Conservation (phyloP, 1,139 yeast genomes). For the Yamadazyma membranifaciens region DNA sequence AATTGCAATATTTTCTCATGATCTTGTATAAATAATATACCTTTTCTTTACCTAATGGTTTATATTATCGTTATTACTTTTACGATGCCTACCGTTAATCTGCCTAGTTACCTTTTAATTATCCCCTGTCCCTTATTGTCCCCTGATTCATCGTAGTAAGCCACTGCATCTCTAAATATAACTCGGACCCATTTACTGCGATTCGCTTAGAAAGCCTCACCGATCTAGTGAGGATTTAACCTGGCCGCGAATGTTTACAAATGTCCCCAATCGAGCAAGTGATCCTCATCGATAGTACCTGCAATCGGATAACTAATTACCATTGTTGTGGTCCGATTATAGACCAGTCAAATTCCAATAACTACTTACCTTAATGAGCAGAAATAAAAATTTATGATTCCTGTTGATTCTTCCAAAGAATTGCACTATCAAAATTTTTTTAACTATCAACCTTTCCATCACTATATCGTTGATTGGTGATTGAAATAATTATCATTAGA, state of each 20-base stretch:
- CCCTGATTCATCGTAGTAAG: background rate
- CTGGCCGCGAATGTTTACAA: constrained; percentile 5
- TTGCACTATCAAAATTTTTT: too few relatives aligned
- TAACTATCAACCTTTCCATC: background rate
- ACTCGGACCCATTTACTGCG: background rate
- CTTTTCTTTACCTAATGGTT: background rate
- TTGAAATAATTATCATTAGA: too few relatives aligned
- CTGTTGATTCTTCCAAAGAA: too few relatives aligned
- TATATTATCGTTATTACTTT: too few relatives aligned
- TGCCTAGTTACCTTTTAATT: background rate
- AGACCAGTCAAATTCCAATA: background rate
- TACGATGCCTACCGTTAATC: too few relatives aligned
- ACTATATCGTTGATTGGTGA: background rate
- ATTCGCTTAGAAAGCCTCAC: background rate
- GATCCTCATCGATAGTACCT: background rate
- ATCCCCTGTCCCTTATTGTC: background rate
- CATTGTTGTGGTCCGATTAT: background rate
- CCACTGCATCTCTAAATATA: background rate
- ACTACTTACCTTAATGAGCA: constrained; percentile 7
- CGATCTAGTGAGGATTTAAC: background rate
- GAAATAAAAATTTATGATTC: constrained; percentile 7
- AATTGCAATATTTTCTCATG: constrained; percentile 8
- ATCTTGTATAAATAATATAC: background rate
- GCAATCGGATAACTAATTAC: background rate
- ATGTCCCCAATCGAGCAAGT: constrained; percentile 1